Percentiles rank a stretch among this genome's conserved stretches.
Evolutionary conservation across 805 yeast genomes (phyloP).

Genomic region (Wickerhamiella shivajii): DNA sequence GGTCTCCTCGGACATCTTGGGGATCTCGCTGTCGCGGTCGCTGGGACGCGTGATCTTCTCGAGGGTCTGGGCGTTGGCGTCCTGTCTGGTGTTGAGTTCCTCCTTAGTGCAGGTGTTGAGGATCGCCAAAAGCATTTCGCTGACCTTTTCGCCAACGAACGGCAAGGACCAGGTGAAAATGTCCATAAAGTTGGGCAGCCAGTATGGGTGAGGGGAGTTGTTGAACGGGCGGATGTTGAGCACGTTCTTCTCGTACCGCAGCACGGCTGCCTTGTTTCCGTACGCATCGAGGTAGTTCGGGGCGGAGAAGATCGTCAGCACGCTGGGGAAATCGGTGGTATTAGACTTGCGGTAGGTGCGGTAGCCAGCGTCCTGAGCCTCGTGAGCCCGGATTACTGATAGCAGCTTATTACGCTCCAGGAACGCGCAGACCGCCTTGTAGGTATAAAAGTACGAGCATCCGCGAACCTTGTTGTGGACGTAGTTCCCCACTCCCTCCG

Average conservation of each 20-base stretch:
- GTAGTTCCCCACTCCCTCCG: slow-evolving; percentile 28
- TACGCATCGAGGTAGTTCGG: slow-evolving; percentile 89
- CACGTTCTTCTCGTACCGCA: slow-evolving; percentile 80
- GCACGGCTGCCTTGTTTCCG: slow-evolving; percentile 88
- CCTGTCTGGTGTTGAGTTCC: slow-evolving; percentile 41
- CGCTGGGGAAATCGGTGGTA: slow-evolving; percentile 75
- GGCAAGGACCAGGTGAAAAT: slow-evolving; percentile 96
- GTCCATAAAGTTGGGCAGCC: slow-evolving; percentile 94
- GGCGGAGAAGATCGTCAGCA: slow-evolving; percentile 85
- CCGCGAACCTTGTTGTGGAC: slow-evolving; percentile 68
- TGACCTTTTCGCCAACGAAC: slow-evolving; percentile 90
- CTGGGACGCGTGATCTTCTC: slow-evolving; percentile 1
- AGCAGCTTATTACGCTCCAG: slow-evolving; percentile 62
- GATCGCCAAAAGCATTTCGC: slow-evolving; percentile 82
- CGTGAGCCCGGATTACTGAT: slow-evolving; percentile 89
- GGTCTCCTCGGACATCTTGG: slow-evolving; percentile 17
- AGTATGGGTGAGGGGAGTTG: slow-evolving; percentile 86
- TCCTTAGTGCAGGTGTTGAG: slow-evolving; percentile 91
- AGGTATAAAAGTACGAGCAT: slow-evolving; percentile 82
- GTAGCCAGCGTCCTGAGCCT: slow-evolving; percentile 95
- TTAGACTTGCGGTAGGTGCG: slow-evolving; percentile 81
- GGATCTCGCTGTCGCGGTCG: slow-evolving; percentile 5
- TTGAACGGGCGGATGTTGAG: slow-evolving; percentile 94
- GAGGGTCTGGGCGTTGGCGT: slow-evolving; percentile 8
- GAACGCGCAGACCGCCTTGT: slow-evolving; percentile 65